Base-by-base conservation (phyloP, 2,329 filamentous ascomycete species). In the Dryadomyces quercivorus region DNA sequence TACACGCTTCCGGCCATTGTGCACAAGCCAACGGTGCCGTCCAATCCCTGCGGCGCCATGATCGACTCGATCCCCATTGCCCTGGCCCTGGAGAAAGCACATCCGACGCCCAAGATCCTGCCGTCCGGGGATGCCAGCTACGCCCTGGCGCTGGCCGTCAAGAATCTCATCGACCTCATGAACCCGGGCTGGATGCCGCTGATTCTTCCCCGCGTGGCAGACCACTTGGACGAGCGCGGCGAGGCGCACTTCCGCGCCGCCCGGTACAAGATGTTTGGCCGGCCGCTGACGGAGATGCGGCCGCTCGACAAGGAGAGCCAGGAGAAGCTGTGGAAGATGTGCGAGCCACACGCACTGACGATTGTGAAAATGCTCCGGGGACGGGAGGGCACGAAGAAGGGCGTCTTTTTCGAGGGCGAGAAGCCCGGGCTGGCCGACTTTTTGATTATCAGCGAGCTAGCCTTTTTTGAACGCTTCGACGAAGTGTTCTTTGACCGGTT, bases 61-160 rank as follows among this genome's bases (percentile, higher is more conserved):
- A 54, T 50, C 36, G 52, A 54, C 22, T 54, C 52, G 20, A 12
- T 40, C 10, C 36, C 36, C 10, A 40, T 40, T 15, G 36, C 15
- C 36, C 10, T 13, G 36, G 10, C 10, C 9, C 36, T 40, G 10
- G 36, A 40, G 9, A 40, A 40, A 16, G 15, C 36, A 3, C 15
- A 13, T 15, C 45, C 52, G 20, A 3, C 20, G 6, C 52, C 45
- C 21, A 38, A 45, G 15, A 38, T 54, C 12, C 49, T 54, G 16
- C 52, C 52, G 3, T 49, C 52, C 12, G 52, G 52, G 10, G 45
- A 54, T n/a, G 46, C 52, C 38, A 54, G 52, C 46, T 54, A 49
- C 26, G 45, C 45, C 7, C 52, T 54, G 4, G 18, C 20, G 5
- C 7, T 21, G 3, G 52, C 52, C 36, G 52, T 54, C 5, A 16